Evolutionary conservation across 768 basidiomycete genomes (phyloP), one percentile per base, ranked within the genome.

Genomic region (Pisolithus orientalis): DNA sequence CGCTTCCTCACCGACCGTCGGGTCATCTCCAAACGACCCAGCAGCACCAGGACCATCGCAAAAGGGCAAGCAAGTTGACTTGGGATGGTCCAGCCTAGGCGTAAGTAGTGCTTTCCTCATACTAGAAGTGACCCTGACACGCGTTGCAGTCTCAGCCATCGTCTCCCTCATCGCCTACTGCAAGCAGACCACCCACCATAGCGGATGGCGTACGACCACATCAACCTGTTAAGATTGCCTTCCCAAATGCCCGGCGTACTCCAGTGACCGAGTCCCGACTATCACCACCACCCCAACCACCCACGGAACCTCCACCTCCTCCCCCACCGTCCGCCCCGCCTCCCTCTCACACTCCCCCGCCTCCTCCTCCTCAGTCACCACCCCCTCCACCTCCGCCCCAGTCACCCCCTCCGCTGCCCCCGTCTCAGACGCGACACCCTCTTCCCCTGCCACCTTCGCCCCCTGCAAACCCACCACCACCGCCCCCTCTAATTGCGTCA

Each of bases 51-150:
- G 66, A 59, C 59, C 56, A 49, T 50, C 66, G 45, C 67, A 70
- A 59, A 76, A 76, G 59, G 72, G 75, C 13, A 76, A 76, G 55
- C 70, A 75, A 52, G 65, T 62, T 37, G 75, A 76, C 37, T 60
- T 60, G 47, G 63, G 60, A 48, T 70, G 68, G 66, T 56, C 68
- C 42, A 63, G 63, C 50, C 62, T 67, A 51, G 72, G 68, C 25
- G 73, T 71, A 52, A 57, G 66, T 61, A 39, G 48, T 51, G 50
- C 59, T 49, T 55, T 50, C 29, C 51, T 17, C 17, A 4, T 11
- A 28, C 27, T 5, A n/a, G 14, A 7, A 8, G 47, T 40, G 40
- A 39, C 43, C 42, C 53, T 39, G 38, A 53, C 57, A 50, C 51
- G 44, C 56, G 48, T 51, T 51, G 44, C 42, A 66, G 65, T 40